Evolutionary conservation across 179 eudicot genomes (phyloP).

Genomic region (Nepenthes alata): DNA sequence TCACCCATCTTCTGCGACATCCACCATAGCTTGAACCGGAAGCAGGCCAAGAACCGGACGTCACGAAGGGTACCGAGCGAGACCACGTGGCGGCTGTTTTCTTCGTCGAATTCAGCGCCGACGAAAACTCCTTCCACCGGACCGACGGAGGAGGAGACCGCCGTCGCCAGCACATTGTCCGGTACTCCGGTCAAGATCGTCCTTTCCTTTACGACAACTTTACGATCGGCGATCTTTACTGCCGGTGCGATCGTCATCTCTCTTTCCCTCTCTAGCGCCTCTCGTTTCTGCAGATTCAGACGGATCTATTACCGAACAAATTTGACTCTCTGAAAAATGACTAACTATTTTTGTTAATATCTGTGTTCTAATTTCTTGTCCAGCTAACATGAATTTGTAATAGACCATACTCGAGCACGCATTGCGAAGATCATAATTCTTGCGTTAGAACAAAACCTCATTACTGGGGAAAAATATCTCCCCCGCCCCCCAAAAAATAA

Average conservation of each 20-base stretch:
- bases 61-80: constrained; percentile 52
- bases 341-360: no score
- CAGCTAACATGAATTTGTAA: no score
- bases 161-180: constrained; percentile 43
- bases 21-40: constrained; percentile 96
- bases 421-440: no score
- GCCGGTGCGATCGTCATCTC: constrained; percentile 67
- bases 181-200: constrained; percentile 61
- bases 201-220: constrained; percentile 49
- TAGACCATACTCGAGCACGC: no score
- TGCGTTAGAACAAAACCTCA: no score
- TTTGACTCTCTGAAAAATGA: no score
- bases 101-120: constrained; percentile 46
- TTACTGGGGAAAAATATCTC: no score
- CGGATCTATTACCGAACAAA: no score
- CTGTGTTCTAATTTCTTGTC: no score
- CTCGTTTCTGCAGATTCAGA: constrained; percentile 8
- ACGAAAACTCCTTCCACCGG: constrained; percentile 62
- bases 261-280: constrained; percentile 10
- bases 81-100: constrained; percentile 44
- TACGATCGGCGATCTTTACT: constrained; percentile 42
- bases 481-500: no score
- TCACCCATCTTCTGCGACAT: constrained; percentile 92
- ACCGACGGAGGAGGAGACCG: constrained; percentile 36
- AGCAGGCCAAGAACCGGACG: constrained; percentile 66